A percentile compares a stretch with the other conserved stretches of the same genome.
Conservation (phyloP, 2,329 filamentous ascomycete species). For the Aspergillus sojae region DNA sequence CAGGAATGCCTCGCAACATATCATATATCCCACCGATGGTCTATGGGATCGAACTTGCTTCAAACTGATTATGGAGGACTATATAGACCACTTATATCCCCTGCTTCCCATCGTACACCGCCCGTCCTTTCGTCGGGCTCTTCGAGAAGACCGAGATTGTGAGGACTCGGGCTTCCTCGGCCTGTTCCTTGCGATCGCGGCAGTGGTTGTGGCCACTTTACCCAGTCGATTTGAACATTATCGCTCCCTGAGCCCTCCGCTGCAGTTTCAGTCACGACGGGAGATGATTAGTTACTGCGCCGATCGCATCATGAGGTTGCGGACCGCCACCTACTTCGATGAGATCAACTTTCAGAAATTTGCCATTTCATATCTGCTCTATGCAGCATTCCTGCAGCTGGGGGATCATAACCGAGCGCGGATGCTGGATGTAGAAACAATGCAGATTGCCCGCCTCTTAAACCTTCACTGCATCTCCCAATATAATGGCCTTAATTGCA, state of each 20-base stretch:
- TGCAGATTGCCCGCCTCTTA: conserved; percentile 38
- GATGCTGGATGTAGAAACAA: conserved; percentile 41
- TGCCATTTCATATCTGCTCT: conserved; percentile 37
- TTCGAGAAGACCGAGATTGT: conserved; percentile 8
- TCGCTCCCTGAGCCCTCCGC: conserved; percentile 1
- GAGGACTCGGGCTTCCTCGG: conserved; percentile 15
- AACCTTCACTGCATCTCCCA: conserved; percentile 34
- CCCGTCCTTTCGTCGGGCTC: conserved; percentile 15
- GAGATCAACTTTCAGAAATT: conserved; percentile 38
- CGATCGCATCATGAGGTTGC: conserved; percentile 10
- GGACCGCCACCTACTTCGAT: conserved; percentile 20
- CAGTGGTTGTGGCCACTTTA: conserved; percentile 19
- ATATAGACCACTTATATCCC: conserved; percentile 17
- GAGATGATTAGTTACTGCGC: conserved; percentile 19
- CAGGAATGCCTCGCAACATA: neutral
- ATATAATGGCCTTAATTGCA: conserved; percentile 34
- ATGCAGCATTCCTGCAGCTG: conserved; percentile 37
- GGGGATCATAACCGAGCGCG: conserved; percentile 40
- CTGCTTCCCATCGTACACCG: conserved; percentile 20
- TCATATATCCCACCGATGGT: conserved; percentile 13
- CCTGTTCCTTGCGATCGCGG: conserved; percentile 13
- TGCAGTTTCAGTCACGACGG: conserved; percentile 13
- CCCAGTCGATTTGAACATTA: conserved; percentile 15
- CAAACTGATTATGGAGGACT: conserved; percentile 19
- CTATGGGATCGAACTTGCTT: conserved; percentile 18